phyloP scores from a whole-genome alignment of 164 flowering plant species.

The Vitis cinerea region DNA sequence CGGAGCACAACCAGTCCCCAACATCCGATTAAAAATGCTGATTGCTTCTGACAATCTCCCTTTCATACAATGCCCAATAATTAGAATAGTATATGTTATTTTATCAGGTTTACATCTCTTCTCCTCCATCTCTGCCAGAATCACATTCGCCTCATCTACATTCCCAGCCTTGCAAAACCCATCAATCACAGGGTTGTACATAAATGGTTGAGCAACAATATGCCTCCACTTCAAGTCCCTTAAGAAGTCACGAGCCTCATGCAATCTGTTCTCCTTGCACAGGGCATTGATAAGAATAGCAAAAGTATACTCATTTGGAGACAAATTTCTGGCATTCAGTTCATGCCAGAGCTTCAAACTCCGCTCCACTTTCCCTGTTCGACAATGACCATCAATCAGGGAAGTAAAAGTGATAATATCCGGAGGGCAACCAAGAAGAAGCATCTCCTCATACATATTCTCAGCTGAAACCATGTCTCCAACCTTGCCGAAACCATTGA shows the following conservation, averaged over 20 bases:
- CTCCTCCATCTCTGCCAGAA: constrained; percentile 73
- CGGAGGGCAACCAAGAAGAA: constrained; percentile 44
- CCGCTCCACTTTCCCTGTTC: constrained; percentile 53
- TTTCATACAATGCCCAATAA: constrained; percentile 93
- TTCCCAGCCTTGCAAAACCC: constrained; percentile 89
- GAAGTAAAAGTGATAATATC: constrained; percentile 79
- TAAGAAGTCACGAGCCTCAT: constrained; percentile 66
- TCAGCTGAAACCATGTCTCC: constrained; percentile 56
- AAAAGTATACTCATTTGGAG: constrained; percentile 71
- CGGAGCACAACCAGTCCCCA: constrained; percentile 54
- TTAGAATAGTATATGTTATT: constrained; percentile 80
- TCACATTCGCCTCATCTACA: constrained; percentile 75
- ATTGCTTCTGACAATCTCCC: constrained; percentile 84
- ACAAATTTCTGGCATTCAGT: constrained; percentile 49
- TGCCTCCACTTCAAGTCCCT: constrained; percentile 42
- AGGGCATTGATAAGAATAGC: constrained; percentile 60
- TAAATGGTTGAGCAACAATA: constrained; percentile 59
- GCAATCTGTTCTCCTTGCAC: constrained; percentile 70
- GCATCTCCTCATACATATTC: constrained; percentile 53
- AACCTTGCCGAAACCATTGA: constrained; percentile 76
- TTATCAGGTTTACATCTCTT: constrained; percentile 72
- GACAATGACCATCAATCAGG: constrained; percentile 73
- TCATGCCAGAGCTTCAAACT: constrained; percentile 66
- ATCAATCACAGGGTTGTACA: constrained; percentile 88
- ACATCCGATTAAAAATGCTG: constrained; percentile 63